These are phyloP conservation scores for Cercospora citrullina DNA, from an alignment of 2,329 filamentous ascomycete species.

Conservation along the genomic window DNA sequence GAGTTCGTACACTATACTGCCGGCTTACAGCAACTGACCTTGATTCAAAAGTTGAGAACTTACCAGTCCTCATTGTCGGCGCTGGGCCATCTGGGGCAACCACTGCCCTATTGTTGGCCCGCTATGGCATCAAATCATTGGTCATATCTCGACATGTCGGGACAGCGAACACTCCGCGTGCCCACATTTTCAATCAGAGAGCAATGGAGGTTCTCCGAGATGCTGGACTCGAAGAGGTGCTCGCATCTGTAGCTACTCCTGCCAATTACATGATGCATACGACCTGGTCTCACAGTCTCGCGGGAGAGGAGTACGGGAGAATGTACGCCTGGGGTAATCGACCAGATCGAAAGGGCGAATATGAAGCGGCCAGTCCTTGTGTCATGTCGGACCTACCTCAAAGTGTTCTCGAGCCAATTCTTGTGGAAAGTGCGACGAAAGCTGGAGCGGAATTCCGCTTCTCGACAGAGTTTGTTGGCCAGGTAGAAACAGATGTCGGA, in stretches of 20 bases:
- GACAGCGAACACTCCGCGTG: constrained; percentile 58
- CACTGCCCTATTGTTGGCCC: constrained; percentile 16
- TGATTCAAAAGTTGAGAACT: neutral
- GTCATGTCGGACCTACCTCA: constrained; percentile 41
- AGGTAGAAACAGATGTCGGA: constrained; percentile 30
- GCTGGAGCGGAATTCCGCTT: constrained; percentile 32
- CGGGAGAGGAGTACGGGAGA: constrained; percentile 43
- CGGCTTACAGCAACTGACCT: neutral
- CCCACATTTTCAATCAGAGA: constrained; percentile 61
- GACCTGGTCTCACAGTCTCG: constrained; percentile 41
- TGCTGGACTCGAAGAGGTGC: constrained; percentile 30
- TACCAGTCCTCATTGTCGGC: constrained; percentile 23
- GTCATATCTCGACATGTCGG: constrained; percentile 52
- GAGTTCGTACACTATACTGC: neutral
- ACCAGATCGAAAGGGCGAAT: constrained; percentile 39
- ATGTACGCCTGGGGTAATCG: constrained; percentile 43
- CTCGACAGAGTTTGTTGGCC: constrained; percentile 35
- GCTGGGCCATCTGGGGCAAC: constrained; percentile 28
- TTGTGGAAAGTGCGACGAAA: constrained; percentile 37
- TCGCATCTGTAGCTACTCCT: neutral
- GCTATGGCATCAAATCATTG: constrained; percentile 46
- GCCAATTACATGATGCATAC: constrained; percentile 39
- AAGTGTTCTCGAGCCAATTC: constrained; percentile 40
- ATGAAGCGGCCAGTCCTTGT: constrained; percentile 40
- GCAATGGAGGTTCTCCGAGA: constrained; percentile 44